Base-by-base conservation (phyloP, 1,284 basidiomycete species). In the Afroboletus lepidellus region DNA sequence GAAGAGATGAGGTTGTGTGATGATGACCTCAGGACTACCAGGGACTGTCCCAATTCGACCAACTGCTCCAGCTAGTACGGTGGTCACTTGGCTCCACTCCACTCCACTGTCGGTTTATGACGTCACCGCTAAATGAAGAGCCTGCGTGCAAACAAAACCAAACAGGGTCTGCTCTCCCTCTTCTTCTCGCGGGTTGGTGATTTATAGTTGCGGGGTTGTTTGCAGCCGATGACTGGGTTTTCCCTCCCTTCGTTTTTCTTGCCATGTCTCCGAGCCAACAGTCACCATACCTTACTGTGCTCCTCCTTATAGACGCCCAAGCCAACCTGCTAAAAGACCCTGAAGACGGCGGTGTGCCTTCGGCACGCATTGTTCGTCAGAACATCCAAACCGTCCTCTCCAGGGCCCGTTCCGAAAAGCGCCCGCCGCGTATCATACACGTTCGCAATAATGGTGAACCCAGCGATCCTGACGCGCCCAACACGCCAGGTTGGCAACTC, bases 281-380 rank as follows among this genome's bases (percentile, higher is more conserved):
- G 13, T 46, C 55, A 36, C 46, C 55, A 38, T 55, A 15, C 36
- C 45, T 53, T 48, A n/a, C 61, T 54, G 77, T 83, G 29, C 78
- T 87, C 53, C 77, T 87, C 57, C 67, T 85, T 51, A 72, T 86
- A 58, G 83, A 84, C 62, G 74, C 78, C 54, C 85, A 87, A 63
- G 66, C 65, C 32, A 72, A 71, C 58, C 74, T 79, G 69, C 73
- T 87, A 52, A 64, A 69, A 37, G 69, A 73, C 29, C 74, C 78
- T 5, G 72, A 74, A 3, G 59, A 69, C 25, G 83, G 81, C 48
- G 83, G 82, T 48, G 77, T 86, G 8, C 83, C 84, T 38, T 62
- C 72, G 18, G 72, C 79, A 1, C 46, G 57, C 25, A 41, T 56
- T 37, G 71, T 84, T 39, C 73, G 72, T 46, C 58, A 66, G 23